phyloP scores from a whole-genome alignment of 2,329 filamentous ascomycete genomes.

The Penicillium sp. region DNA sequence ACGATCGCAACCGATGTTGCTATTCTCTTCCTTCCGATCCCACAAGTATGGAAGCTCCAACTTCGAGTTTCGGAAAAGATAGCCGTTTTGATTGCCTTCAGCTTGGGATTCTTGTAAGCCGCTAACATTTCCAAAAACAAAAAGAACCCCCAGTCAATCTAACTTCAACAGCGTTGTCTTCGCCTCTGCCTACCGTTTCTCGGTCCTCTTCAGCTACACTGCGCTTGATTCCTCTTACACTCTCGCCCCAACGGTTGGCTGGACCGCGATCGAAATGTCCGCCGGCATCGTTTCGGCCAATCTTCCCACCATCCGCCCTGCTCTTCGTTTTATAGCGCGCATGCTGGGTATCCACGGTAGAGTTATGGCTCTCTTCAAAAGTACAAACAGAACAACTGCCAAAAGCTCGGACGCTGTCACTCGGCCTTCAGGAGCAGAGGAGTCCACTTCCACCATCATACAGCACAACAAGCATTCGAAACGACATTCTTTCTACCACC shows the following conservation, averaged over 20 bases:
- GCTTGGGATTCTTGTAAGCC: constrained; percentile 1
- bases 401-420: neutral
- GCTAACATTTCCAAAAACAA: neutral
- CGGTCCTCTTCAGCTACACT: neutral
- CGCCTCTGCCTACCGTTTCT: neutral
- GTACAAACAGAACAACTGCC: neutral
- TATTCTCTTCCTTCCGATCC: constrained; percentile 29
- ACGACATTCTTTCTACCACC: neutral
- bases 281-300: constrained; percentile 32
- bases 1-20: constrained; percentile 28
- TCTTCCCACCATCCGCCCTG: constrained; percentile 29
- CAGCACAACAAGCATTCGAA: neutral
- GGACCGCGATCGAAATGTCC: constrained; percentile 33
- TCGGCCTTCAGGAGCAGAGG: neutral
- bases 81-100: neutral
- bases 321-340: constrained; percentile 23
- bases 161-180: neutral
- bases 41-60: constrained; percentile 32
- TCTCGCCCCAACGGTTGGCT: constrained; percentile 30
- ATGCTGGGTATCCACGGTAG: neutral
- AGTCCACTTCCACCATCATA: neutral
- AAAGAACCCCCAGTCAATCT: neutral
- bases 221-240: constrained; percentile 25
- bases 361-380: neutral
- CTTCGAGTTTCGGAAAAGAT: constrained; percentile 18